Conservation (phyloP, 2,329 filamentous ascomycete species). For the Talaromyces sp. region DNA sequence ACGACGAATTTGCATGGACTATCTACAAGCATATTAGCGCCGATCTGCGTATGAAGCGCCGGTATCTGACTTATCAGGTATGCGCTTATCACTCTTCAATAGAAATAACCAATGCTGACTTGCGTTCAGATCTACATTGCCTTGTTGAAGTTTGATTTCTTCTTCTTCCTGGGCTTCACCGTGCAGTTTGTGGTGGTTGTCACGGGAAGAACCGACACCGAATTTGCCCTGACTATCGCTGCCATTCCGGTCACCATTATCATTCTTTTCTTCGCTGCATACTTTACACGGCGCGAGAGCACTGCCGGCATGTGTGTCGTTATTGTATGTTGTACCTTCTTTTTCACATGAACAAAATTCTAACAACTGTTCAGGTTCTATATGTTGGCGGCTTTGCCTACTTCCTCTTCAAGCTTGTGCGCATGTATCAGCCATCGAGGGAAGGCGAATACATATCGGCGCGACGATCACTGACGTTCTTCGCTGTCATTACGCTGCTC, state of each 20-base stretch:
- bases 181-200: constrained; percentile 97
- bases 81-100: constrained; percentile 36
- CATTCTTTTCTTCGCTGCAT: constrained; percentile 79
- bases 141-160: constrained; percentile 97
- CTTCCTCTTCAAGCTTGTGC: constrained; percentile 96
- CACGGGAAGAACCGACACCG: constrained; percentile 60
- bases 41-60: constrained; percentile 92
- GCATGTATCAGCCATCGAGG: constrained; percentile 74
- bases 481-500: constrained; percentile 86
- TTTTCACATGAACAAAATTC: background rate
- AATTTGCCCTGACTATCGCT: constrained; percentile 80
- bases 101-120: constrained; percentile 16
- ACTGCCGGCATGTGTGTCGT: constrained; percentile 69
- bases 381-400: constrained; percentile 88
- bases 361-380: constrained; percentile 48
- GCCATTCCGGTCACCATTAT: constrained; percentile 87
- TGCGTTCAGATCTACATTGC: constrained; percentile 81
- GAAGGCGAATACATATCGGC: constrained; percentile 66
- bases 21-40: constrained; percentile 99
- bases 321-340: constrained; percentile 51
- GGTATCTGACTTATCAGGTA: constrained; percentile 95
- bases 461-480: constrained; percentile 80
- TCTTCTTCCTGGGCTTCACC: constrained; percentile 98
- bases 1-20: constrained; percentile 98
- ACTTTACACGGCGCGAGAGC: constrained; percentile 78